phyloP scores from a whole-genome alignment of 139 green algal species.

The Micractinium conductrix region DNA sequence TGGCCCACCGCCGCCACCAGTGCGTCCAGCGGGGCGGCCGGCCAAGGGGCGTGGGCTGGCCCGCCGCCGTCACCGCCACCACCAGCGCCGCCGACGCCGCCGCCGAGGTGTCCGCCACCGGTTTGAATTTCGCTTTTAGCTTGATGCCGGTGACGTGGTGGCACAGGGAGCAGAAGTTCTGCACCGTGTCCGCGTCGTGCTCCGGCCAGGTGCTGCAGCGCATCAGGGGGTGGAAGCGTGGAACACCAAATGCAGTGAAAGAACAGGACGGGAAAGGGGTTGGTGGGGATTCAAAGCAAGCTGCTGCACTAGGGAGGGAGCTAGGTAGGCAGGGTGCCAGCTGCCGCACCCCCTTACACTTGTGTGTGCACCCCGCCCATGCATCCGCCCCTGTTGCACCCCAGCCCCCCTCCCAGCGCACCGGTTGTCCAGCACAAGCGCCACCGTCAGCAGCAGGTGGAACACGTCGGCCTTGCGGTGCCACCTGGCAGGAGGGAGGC shows the following conservation, averaged over 20 bases:
- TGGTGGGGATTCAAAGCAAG: background rate
- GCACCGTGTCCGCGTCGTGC: slow-evolving; percentile 34
- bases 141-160: slow-evolving; percentile 43
- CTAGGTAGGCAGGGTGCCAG: background rate
- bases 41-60: background rate
- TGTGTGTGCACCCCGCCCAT: too few relatives aligned
- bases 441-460: slow-evolving; percentile 50
- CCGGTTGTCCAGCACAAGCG: slow-evolving; percentile 40
- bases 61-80: background rate
- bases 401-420: background rate
- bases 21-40: background rate
- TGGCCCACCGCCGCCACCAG: slow-evolving; percentile 26
- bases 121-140: slow-evolving; percentile 15
- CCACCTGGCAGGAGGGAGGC: too few relatives aligned
- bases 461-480: slow-evolving; percentile 57
- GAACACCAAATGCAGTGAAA: too few relatives aligned
- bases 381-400: background rate
- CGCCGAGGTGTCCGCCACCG: too few relatives aligned
- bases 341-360: too few relatives aligned
- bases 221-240: too few relatives aligned
- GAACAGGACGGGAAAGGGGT: background rate
- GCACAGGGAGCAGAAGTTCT: slow-evolving; percentile 30
- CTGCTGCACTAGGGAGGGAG: background rate
- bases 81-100: background rate
- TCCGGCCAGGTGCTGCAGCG: slow-evolving; percentile 40